Evolutionary conservation across 2,329 filamentous ascomycete genomes (phyloP).

Genomic region (Daldinia sp.): DNA sequence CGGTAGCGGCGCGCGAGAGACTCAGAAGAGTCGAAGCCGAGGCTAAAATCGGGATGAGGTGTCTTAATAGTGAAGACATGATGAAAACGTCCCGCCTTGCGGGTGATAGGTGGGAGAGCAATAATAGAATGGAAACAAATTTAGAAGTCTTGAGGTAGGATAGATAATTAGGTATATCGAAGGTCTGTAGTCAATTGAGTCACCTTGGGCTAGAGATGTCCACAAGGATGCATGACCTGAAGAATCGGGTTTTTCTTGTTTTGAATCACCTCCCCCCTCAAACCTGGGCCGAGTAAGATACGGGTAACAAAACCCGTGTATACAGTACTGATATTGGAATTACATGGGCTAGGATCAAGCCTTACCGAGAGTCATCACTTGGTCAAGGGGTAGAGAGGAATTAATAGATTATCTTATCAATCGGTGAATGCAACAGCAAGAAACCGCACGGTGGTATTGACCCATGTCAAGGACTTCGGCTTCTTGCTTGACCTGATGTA

Average conservation of each 20-base stretch:
- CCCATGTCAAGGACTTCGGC: conserved; percentile 22
- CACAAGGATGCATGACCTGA: conserved; percentile 11
- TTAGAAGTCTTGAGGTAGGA: neutral
- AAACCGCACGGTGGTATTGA: conserved; percentile 22
- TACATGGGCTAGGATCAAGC: conserved; percentile 3
- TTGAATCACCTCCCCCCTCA: neutral
- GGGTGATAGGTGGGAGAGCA: conserved; percentile 1
- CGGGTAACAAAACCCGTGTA: conserved; percentile 7
- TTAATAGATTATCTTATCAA: conserved; percentile 46
- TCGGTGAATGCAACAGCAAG: conserved; percentile 31
- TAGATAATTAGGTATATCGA: conserved; percentile 7
- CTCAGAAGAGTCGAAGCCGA: conserved; percentile 38
- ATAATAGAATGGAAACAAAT: conserved; percentile 8
- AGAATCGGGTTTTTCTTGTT: neutral
- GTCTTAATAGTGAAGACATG: conserved; percentile 37
- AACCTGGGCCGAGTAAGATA: neutral
- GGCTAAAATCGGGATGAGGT: conserved; percentile 29
- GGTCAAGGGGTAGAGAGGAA: conserved; percentile 5
- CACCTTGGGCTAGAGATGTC: conserved; percentile 1
- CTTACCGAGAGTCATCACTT: conserved; percentile 11
- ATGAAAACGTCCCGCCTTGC: conserved; percentile 24
- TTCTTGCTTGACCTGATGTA: conserved; percentile 27
- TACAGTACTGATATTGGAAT: conserved; percentile 9
- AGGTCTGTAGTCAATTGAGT: conserved; percentile 10
- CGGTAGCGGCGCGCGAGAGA: conserved; percentile 58